phyloP scores from a whole-genome alignment of 2,329 filamentous ascomycete genomes.

The Ceratocystis eucalypticola region DNA sequence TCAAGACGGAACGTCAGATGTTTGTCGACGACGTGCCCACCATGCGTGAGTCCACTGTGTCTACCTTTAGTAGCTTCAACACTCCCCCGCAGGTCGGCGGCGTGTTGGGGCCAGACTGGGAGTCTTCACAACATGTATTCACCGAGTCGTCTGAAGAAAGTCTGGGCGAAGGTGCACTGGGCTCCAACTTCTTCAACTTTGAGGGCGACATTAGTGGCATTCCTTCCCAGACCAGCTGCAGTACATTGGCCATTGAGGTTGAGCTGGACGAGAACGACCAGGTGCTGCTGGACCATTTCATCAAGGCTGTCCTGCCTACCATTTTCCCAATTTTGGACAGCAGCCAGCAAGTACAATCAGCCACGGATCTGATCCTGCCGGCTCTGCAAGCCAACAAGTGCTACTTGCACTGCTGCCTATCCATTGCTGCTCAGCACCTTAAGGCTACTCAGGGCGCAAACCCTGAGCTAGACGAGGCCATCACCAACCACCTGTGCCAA shows the following conservation, averaged over 20 bases:
- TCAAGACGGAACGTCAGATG: conserved; percentile 90
- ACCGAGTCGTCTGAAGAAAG: conserved; percentile 5
- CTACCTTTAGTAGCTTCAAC: conserved; percentile 85
- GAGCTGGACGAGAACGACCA: conserved; percentile 81
- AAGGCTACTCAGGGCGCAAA: conserved; percentile 56
- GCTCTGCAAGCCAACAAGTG: conserved; percentile 82
- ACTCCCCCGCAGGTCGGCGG: conserved; percentile 56
- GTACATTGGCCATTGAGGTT: conserved; percentile 53
- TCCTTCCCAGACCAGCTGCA: conserved; percentile 69
- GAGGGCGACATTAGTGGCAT: conserved; percentile 39
- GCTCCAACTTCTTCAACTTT: conserved; percentile 64
- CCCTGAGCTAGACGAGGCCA: conserved; percentile 74
- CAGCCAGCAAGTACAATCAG: conserved; percentile 72
- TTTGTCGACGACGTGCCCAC: conserved; percentile 85
- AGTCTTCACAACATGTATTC: conserved; percentile 37
- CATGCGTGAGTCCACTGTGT: conserved; percentile 71
- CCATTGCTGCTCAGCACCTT: conserved; percentile 81
- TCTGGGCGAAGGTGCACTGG: conserved; percentile 3
- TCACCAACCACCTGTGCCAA: conserved; percentile 80
- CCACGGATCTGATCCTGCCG: conserved; percentile 70
- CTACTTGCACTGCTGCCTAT: conserved; percentile 91
- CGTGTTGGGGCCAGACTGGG: conserved; percentile 56
- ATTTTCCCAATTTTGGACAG: conserved; percentile 88
- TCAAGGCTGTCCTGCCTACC: conserved; percentile 71
- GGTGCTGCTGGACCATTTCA: conserved; percentile 76